Percentiles rank a stretch among this genome's conserved stretches.
phyloP scores from a whole-genome alignment of 345 rosid genomes.

The Geranium brycei region DNA sequence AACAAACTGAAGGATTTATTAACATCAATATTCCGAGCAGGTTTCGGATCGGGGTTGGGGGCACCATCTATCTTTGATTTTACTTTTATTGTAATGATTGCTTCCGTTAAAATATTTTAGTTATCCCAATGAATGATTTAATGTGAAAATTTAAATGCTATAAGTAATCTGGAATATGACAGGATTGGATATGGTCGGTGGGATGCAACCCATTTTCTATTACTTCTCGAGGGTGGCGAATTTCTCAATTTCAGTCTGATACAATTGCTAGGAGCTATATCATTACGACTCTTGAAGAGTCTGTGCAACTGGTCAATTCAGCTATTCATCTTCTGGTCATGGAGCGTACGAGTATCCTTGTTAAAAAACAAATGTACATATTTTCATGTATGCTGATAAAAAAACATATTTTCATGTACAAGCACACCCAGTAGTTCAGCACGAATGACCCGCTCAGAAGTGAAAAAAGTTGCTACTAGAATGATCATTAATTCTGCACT shows the following conservation, averaged over 20 bases:
- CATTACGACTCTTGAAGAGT: conserved; percentile 79
- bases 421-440: neutral
- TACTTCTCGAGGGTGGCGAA: conserved; percentile 81
- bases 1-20: no score
- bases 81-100: neutral
- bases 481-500: neutral
- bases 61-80: neutral
- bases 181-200: conserved; percentile 98
- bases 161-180: conserved; percentile 12
- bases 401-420: neutral
- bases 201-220: conserved; percentile 83
- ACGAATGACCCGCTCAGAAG: neutral
- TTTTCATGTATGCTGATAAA: neutral
- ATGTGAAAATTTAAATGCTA: no score
- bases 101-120: neutral
- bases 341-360: conserved; percentile 95
- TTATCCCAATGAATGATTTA: neutral
- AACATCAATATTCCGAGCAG: no score
- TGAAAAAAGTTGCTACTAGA: neutral
- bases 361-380: neutral
- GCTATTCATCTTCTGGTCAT: conserved; percentile 64
- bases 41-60: neutral
- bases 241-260: conserved; percentile 82
- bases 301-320: conserved; percentile 67
- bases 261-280: conserved; percentile 88